These are phyloP conservation scores for Phialophora chinensis DNA, from an alignment of 2,329 filamentous ascomycete genomes.

Conservation along the genomic window DNA sequence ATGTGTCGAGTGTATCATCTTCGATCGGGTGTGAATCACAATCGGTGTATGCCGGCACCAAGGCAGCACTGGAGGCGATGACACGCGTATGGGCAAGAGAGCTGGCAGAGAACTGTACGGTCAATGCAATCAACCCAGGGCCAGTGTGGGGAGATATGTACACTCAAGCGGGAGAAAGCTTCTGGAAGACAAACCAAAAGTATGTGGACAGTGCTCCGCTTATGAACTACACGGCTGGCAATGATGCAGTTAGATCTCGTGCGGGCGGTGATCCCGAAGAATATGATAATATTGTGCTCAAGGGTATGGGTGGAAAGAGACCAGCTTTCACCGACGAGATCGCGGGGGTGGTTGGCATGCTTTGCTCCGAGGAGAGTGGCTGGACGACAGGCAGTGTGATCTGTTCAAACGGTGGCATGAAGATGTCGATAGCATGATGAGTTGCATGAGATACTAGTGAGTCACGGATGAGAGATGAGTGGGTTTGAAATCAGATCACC, in stretches of 20 bases:
- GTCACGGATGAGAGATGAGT: not conserved
- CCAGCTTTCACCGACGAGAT: slow-evolving; percentile 73
- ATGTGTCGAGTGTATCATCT: slow-evolving; percentile 61
- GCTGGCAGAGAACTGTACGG: slow-evolving; percentile 61
- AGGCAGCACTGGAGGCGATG: slow-evolving; percentile 67
- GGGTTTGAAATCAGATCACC: not conserved
- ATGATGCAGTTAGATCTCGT: slow-evolving; percentile 55
- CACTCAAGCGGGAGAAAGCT: slow-evolving; percentile 58
- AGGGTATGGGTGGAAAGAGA: slow-evolving; percentile 62
- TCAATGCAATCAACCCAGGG: slow-evolving; percentile 66
- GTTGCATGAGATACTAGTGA: not conserved
- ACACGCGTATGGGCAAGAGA: slow-evolving; percentile 67
- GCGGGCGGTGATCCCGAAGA: slow-evolving; percentile 65
- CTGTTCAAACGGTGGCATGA: slow-evolving; percentile 80
- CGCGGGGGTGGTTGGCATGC: slow-evolving; percentile 77
- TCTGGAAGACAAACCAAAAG: slow-evolving; percentile 64
- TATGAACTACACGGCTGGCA: slow-evolving; percentile 60
- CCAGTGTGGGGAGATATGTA: slow-evolving; percentile 64
- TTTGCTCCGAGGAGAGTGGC: slow-evolving; percentile 71
- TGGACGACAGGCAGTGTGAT: slow-evolving; percentile 83
- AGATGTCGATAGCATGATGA: slow-evolving; percentile 49
- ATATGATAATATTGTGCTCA: slow-evolving; percentile 65
- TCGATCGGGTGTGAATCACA: slow-evolving; percentile 61
- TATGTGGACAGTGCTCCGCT: slow-evolving; percentile 70
- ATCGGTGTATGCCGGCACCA: slow-evolving; percentile 66